Evolutionary conservation across 176 grass and related monocot genomes (phyloP).

Genomic region (Oryza brachyantha): DNA sequence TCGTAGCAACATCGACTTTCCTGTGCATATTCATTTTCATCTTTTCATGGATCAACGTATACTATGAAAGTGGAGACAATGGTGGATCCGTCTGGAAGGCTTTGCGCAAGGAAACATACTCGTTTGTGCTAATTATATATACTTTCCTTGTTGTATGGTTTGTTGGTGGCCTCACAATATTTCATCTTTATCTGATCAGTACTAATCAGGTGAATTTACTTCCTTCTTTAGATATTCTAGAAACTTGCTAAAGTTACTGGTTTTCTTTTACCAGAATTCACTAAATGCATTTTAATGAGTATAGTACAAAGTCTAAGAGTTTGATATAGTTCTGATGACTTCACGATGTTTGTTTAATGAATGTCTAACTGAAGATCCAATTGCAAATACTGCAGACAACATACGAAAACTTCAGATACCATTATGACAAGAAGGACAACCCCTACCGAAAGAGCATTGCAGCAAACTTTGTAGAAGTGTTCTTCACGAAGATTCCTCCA

Average conservation of each 20-base stretch:
- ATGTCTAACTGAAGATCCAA: neutral
- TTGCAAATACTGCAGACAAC: conserved; percentile 54
- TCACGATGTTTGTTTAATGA: conserved; percentile 20
- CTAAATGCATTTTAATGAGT: neutral
- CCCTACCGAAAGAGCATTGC: conserved; percentile 50
- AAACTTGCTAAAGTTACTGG: neutral
- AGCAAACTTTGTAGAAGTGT: conserved; percentile 49
- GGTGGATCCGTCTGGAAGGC: conserved; percentile 41
- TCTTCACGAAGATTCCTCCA: conserved; percentile 56
- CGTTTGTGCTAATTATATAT: conserved; percentile 64
- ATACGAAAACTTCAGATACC: conserved; percentile 63
- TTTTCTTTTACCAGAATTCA: neutral
- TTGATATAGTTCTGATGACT: neutral
- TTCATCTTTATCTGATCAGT: conserved; percentile 69
- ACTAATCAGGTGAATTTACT: conserved; percentile 56
- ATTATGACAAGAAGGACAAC: conserved; percentile 59
- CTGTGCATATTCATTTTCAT: conserved; percentile 61
- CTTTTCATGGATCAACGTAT: conserved; percentile 53
- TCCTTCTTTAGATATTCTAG: neutral
- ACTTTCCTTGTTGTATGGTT: conserved; percentile 68
- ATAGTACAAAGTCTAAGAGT: neutral
- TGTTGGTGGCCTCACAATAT: conserved; percentile 60
- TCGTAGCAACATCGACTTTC: conserved; percentile 58
- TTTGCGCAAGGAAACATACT: conserved; percentile 41
- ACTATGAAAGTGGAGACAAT: conserved; percentile 31